Base-by-base conservation (phyloP, 106 monocot genomes). In the Dendrobium catenatum region DNA sequence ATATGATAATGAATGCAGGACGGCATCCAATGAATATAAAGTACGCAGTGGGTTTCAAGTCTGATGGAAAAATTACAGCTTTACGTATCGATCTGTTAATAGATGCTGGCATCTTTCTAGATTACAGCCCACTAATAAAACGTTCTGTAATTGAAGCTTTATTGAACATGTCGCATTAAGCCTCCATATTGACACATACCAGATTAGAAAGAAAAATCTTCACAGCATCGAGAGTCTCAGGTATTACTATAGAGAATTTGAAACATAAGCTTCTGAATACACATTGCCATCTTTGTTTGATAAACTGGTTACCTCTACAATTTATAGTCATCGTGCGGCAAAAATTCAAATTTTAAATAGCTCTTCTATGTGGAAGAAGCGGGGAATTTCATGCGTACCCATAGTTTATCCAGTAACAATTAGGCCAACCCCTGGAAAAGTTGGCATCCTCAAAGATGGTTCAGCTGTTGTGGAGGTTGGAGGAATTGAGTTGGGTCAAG, bases 391-490 rank as follows among this genome's bases (percentile, higher is more conserved):
- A 1, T 88, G 82, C 68, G 81, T 90, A 27, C 93, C 96, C 20
- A 72, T 88, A 78, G 77, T 91, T 4, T 77, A 89, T 76, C 67
- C 80, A 33, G 86, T 91, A 18, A 22, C 0, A 0, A 27, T 88
- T 37, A 64, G 68, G 20, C 68, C 93, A 55, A 91, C 85, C 7
- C 96, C 93, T 2, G 96, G 91, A 9, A 93, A 87, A 82, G 91
- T 96, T 9, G 87, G 89, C 10, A 85, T 96, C 78, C 86, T 96
- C 56, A 84, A 78, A 81, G 93, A 96, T 85, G 91, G 88, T 4
- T 96, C 96, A 6, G 77, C 93, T 78, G 80, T 91, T 80, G 89
- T 96, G 29, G 96, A 96, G 80, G 91, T 96, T 75, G 96, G 96
- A 80, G 96, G 96, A 13, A 86, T 96, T 68, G 93, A 96, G 75